Base-by-base conservation (phyloP, 345 rosid genomes). In the Angophora floribunda region DNA sequence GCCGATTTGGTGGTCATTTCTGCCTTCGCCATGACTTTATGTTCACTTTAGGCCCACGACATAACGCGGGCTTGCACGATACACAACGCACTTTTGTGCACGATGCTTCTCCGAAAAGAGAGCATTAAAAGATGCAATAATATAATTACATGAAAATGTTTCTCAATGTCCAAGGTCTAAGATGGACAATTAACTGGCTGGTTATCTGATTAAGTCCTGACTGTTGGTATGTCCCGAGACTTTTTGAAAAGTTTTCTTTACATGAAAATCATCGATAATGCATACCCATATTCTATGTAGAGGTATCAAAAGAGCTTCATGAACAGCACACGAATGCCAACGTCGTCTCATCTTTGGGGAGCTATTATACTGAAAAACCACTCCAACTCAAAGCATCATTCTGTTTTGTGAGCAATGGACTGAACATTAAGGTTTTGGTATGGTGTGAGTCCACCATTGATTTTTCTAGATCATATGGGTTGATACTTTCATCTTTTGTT, bases 311-410 rank as follows among this genome's bases (percentile, higher is more conserved):
- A 11, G 15, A 61, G 30, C 15, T 61, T 61, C 67, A 28, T 4
- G 32, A 61, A 28, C 16, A 0, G 30, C 16, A 61, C 5, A 6
- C 15, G 1, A 26, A 26, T 59, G 67, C 2, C 67, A 26, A 12
- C 1, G 0, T 11, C 0, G 7, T 57, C 0, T 57, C 2, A 13
- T 57, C n/a, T 57, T 57, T 24, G 63, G 63, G 13, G 1, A 1
- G 30, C 67, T 2, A 26, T 30, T 26, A 26, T 12, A 12, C 32
- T 26, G 11, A 61, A 61, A 21, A 26, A 11, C 32, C 7, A 1
- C 26, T 61, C 67, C 67, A 12, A 12, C 32, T 61, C 15, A 61
- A 61, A 61, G 32, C 32, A 28, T 61, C 32, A 28, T 61, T 14
- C 6, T 1, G 30, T 61, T 28, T 61, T 28, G 26, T 61, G 7